Percentiles rank a stretch among this genome's conserved stretches.
These are phyloP conservation scores for Psilocybe azurescens DNA, from an alignment of 768 basidiomycete genomes.

Conservation along the genomic window DNA sequence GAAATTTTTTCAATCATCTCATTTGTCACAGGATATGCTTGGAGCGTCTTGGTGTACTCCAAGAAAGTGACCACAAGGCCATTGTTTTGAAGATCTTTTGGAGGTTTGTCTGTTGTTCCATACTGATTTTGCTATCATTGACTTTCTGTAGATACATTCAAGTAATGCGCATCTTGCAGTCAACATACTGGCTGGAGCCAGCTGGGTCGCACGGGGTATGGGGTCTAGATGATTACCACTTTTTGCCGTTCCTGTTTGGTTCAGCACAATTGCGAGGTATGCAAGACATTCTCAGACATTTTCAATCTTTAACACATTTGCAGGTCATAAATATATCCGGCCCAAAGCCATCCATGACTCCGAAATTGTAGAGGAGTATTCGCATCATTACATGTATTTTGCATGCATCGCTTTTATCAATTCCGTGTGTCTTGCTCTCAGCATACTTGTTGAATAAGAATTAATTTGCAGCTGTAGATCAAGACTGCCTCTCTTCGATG, in stretches of 20 bases:
- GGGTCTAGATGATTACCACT: conserved; percentile 97
- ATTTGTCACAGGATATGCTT: conserved; percentile 71
- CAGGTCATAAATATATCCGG: conserved; percentile 87
- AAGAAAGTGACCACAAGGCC: conserved; percentile 68
- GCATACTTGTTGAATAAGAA: not conserved
- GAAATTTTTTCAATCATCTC: not conserved
- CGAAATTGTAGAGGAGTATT: conserved; percentile 92
- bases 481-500: conserved; percentile 95
- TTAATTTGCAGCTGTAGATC: conserved; percentile 53
- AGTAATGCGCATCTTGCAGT: conserved; percentile 87
- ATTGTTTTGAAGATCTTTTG: conserved; percentile 90
- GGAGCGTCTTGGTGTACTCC: conserved; percentile 68
- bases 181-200: conserved; percentile 96
- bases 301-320: not conserved
- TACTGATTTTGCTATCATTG: not conserved
- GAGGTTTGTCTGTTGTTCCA: conserved; percentile 53
- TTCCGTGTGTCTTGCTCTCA: conserved; percentile 58
- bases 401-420: conserved; percentile 97
- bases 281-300: conserved; percentile 2
- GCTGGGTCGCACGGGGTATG: conserved; percentile 99
- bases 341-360: conserved; percentile 93
- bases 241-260: conserved; percentile 90
- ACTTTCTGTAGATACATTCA: conserved; percentile 72
- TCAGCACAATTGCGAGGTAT: conserved; percentile 76
- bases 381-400: conserved; percentile 95